phyloP scores from a whole-genome alignment of 805 yeast species.

The Ogataea pilisensis region DNA sequence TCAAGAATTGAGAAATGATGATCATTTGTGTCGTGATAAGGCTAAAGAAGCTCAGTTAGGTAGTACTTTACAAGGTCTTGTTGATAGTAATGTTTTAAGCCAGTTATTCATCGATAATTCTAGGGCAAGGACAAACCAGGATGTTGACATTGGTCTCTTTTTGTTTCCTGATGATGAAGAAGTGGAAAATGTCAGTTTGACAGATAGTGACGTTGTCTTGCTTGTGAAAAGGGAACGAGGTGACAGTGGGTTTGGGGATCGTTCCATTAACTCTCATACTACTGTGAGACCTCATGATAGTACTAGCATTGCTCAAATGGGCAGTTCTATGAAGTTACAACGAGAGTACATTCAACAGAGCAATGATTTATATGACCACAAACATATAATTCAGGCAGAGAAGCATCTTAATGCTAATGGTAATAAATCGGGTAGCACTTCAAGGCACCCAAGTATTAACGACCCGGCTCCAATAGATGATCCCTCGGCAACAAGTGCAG shows the following conservation, averaged over 20 bases:
- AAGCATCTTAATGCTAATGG: neutral
- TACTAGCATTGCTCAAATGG: slow-evolving; percentile 6
- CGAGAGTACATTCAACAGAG: slow-evolving; percentile 2
- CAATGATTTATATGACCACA: slow-evolving; percentile 4
- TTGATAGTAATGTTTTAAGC: slow-evolving; percentile 13
- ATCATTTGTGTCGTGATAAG: slow-evolving; percentile 11
- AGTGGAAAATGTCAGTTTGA: slow-evolving; percentile 28
- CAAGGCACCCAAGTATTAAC: neutral
- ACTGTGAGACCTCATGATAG: slow-evolving; percentile 3
- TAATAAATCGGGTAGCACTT: neutral
- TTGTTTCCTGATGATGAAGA: slow-evolving; percentile 36
- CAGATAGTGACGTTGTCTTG: slow-evolving; percentile 32
- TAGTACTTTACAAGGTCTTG: slow-evolving; percentile 20
- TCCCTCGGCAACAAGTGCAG: slow-evolving; percentile 7
- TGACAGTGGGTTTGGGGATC: neutral
- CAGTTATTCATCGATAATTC: slow-evolving; percentile 3
- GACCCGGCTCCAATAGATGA: neutral
- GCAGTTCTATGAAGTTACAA: slow-evolving; percentile 4
- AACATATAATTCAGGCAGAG: neutral
- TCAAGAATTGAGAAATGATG: slow-evolving; percentile 6
- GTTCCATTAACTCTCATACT: neutral
- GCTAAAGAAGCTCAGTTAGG: slow-evolving; percentile 23
- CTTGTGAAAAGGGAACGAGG: slow-evolving; percentile 21
- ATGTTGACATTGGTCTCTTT: slow-evolving; percentile 25
- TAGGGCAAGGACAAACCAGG: slow-evolving; percentile 4